phyloP scores from a whole-genome alignment of 2,329 filamentous ascomycete genomes.

The Triangularia verruculosa region DNA sequence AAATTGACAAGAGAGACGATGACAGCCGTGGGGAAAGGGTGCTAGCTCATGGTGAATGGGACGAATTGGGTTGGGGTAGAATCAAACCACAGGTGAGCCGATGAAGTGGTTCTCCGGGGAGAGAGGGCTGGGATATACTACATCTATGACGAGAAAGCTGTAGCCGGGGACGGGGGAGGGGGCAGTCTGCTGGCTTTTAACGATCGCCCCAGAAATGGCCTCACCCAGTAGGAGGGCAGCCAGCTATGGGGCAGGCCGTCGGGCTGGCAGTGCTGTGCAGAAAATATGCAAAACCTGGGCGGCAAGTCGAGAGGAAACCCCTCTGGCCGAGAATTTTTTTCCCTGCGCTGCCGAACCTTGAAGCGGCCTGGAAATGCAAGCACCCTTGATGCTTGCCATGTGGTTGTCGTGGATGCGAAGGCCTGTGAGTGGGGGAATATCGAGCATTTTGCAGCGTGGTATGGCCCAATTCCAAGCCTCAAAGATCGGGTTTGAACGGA shows the following conservation, averaged over 20 bases:
- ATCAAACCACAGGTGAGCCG: constrained; percentile 20
- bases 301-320: constrained; percentile 20
- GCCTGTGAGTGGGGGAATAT: constrained; percentile 23
- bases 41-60: constrained; percentile 32
- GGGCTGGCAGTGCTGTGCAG: constrained; percentile 1
- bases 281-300: constrained; percentile 12
- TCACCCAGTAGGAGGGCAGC: not conserved
- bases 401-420: constrained; percentile 28
- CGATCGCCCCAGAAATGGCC: constrained; percentile 8
- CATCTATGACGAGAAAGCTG: constrained; percentile 27
- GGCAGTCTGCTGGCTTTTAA: constrained; percentile 20
- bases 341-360: constrained; percentile 17
- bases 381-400: constrained; percentile 34
- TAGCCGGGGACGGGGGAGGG: constrained; percentile 9
- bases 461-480: constrained; percentile 21
- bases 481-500: constrained; percentile 22
- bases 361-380: constrained; percentile 11
- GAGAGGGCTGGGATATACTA: constrained; percentile 14
- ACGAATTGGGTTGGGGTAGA: constrained; percentile 26
- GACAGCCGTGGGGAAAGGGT: constrained; percentile 19
- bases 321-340: constrained; percentile 26
- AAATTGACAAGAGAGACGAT: constrained; percentile 18
- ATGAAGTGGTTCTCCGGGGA: constrained; percentile 21
- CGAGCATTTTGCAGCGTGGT: constrained; percentile 13
- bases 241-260: not conserved